A percentile compares a stretch with the other conserved stretches of the same genome.
These are phyloP conservation scores for Thymus quinquecostatus DNA, from an alignment of 257 asterid species.

Conservation along the genomic window DNA sequence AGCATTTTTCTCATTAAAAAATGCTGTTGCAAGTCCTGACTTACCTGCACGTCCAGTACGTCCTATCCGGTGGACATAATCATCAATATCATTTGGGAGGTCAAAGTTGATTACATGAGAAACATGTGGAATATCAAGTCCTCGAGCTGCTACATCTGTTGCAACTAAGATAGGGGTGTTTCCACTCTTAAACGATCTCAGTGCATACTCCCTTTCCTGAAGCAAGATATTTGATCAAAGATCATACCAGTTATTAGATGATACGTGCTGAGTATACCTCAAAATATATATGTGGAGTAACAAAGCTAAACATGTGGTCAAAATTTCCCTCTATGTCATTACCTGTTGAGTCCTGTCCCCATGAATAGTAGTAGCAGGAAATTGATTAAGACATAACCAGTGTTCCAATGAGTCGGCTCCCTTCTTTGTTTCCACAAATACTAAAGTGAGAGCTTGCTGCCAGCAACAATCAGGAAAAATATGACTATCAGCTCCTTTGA, in stretches of 20 bases:
- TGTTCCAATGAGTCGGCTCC: constrained; percentile 91
- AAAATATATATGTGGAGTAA: not conserved
- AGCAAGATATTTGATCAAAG: constrained; percentile 27
- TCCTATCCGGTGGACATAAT: constrained; percentile 84
- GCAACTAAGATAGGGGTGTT: constrained; percentile 82
- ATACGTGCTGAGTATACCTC: not conserved
- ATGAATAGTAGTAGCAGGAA: constrained; percentile 90
- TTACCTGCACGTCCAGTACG: constrained; percentile 93
- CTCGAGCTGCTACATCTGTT: constrained; percentile 89
- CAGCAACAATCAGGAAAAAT: constrained; percentile 13
- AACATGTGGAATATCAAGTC: constrained; percentile 83
- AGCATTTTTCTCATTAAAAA: constrained; percentile 64
- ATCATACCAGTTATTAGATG: not conserved
- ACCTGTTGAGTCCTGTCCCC: constrained; percentile 97
- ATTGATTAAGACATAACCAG: constrained; percentile 67
- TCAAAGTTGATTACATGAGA: constrained; percentile 81
- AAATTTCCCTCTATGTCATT: not conserved
- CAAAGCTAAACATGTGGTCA: constrained; percentile 2
- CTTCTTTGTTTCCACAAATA: constrained; percentile 93
- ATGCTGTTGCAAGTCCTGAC: constrained; percentile 82
- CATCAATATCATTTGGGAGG: constrained; percentile 82
- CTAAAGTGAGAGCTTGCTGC: constrained; percentile 88
- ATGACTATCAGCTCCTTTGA: not conserved
- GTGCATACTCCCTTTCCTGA: constrained; percentile 80
- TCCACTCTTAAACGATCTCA: constrained; percentile 83